Base-by-base conservation (phyloP, 2,329 filamentous ascomycete genomes). In the Epichloe aotearoae region DNA sequence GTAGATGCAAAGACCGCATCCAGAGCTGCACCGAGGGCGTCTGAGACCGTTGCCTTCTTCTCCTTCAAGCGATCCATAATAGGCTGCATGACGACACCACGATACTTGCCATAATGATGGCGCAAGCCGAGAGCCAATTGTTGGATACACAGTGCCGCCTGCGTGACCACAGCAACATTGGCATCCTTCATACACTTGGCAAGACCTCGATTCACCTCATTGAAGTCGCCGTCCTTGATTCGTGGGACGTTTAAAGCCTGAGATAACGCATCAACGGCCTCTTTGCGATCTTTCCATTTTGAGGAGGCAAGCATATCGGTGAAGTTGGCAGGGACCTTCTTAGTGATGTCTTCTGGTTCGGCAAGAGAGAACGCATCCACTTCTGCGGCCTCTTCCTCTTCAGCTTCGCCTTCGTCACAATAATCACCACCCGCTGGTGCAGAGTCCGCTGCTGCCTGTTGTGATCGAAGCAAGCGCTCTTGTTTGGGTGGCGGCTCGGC, bases 111-210 rank as follows among this genome's bases (percentile, higher is more conserved):
- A 64, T 95, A 98, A 23, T 75, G 71, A 59, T 79, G 83, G 43
- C 88, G 83, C 54, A 98, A 65, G 46, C 93, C 93, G 61, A 88
- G 93, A 44, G 90, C 91, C 26, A 98, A 72, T 30, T 86, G 77
- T 61, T 97, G 90, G 36, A 96, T 85, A 67, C 91, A 95, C 60
- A 94, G 90, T 3, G 91, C 93, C 5, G 94, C 91, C 56, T 93
- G 84, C 2, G 86, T 93, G 19, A 96, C 93, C 46, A 97, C 93
- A 5, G 88, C 85, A 58, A 98, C 85, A 63, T 98, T 98, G 59
- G 94, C 93, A 59, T 98, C 94, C 68, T 98, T 98, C 93, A 98
- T 98, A 59, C 82, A 88, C 68, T 97, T 98, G 43, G 93, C 91
- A 50, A 97, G 75, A 4, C 81, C 84, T 54, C 87, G 79, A 51